Conservation (phyloP, 2,329 filamentous ascomycete species). For the Aspergillus aculeatus region DNA sequence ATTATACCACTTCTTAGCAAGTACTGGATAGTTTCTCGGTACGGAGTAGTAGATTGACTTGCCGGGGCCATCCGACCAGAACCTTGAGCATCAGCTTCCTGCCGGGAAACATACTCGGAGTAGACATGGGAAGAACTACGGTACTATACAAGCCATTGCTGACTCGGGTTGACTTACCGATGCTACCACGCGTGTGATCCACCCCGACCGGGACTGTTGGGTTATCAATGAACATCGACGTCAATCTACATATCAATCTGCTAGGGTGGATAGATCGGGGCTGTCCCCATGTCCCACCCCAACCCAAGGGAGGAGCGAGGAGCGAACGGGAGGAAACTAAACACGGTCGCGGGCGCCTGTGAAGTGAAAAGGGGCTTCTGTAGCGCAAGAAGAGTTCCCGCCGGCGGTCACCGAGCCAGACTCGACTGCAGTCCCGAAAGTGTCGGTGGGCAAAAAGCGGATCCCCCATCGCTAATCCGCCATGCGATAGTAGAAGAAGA, state of each 20-base stretch:
- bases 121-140: background rate
- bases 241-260: conserved; percentile 16
- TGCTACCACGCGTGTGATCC: conserved; percentile 9
- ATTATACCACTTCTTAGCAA: background rate
- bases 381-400: conserved; percentile 10
- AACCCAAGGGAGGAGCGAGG: background rate
- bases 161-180: conserved; percentile 4
- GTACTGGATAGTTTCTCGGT: background rate
- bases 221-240: background rate
- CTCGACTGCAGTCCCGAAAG: conserved; percentile 15
- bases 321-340: background rate
- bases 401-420: conserved; percentile 6
- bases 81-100: background rate
- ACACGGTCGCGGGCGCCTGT: background rate
- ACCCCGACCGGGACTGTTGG: conserved; percentile 4
- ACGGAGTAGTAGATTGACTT: background rate
- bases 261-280: conserved; percentile 12
- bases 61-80: background rate
- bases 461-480: conserved; percentile 5
- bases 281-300: conserved; percentile 11
- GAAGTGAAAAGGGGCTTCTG: conserved; percentile 2
- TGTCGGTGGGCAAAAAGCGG: conserved; percentile 19
- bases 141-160: background rate
- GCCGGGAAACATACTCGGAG: background rate
- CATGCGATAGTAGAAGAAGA: background rate